Evolutionary conservation across 371 early-diverging fungal species (phyloP).

Genomic region (Thermomucor indicae-seudaticae): DNA sequence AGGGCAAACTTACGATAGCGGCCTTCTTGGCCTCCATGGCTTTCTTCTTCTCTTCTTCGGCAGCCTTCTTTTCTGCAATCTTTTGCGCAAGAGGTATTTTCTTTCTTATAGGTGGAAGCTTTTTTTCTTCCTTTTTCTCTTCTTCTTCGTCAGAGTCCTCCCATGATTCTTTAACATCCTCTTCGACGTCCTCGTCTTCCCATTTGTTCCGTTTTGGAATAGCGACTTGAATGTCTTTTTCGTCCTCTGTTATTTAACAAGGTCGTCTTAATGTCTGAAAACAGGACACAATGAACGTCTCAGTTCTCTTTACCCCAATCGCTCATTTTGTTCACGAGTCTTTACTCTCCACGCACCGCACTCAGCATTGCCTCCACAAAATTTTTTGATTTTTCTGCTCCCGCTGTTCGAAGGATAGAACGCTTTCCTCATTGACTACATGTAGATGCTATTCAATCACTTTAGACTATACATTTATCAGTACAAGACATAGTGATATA

Average conservation of each 20-base stretch:
- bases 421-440: too few relatives aligned
- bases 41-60: slow-evolving; percentile 61
- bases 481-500: too few relatives aligned
- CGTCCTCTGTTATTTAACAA: slow-evolving; percentile 29
- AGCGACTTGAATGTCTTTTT: slow-evolving; percentile 27
- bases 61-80: slow-evolving; percentile 74
- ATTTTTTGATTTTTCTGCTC: too few relatives aligned
- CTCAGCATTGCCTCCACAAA: too few relatives aligned
- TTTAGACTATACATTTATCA: too few relatives aligned
- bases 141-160: slow-evolving; percentile 73
- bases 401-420: too few relatives aligned
- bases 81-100: slow-evolving; percentile 71
- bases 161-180: slow-evolving; percentile 72
- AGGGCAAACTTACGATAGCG: slow-evolving; percentile 27
- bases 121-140: slow-evolving; percentile 32
- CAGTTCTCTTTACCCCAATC: slow-evolving; percentile 60
- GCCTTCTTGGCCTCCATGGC: slow-evolving; percentile 51
- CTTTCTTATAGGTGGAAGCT: slow-evolving; percentile 56
- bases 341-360: too few relatives aligned
- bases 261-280: too few relatives aligned
- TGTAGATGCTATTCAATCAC: too few relatives aligned
- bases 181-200: slow-evolving; percentile 85
- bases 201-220: slow-evolving; percentile 57
- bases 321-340: too few relatives aligned
- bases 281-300: not conserved